These are phyloP conservation scores for Papilionanthe hybrid DNA, from an alignment of 116 monocot genomes.

Conservation along the genomic window DNA sequence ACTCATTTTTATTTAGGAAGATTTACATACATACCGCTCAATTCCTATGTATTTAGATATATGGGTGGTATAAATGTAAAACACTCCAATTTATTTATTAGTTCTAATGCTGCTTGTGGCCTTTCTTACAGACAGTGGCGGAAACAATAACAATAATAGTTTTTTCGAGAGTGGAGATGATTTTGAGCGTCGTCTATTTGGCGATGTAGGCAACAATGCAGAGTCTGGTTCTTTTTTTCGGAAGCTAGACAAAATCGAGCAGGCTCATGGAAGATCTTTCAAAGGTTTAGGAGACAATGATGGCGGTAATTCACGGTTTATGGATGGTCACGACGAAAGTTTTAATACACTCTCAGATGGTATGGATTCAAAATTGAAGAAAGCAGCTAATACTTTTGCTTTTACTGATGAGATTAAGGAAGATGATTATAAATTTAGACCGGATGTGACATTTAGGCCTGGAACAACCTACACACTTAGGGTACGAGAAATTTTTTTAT, in stretches of 20 bases:
- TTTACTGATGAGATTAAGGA: conserved; percentile 8
- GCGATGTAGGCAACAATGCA: background rate
- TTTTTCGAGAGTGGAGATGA: conserved; percentile 9
- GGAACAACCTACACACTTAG: conserved; percentile 9
- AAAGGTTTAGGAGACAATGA: background rate
- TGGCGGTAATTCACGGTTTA: background rate
- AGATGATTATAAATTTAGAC: conserved; percentile 17
- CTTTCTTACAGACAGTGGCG: background rate
- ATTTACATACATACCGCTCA: no score
- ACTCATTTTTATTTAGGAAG: background rate
- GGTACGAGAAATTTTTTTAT: conserved; percentile 2
- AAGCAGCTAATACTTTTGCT: conserved; percentile 7
- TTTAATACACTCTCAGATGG: conserved; percentile 20
- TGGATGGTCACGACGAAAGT: background rate
- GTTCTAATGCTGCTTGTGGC: background rate
- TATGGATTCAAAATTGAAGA: conserved; percentile 20
- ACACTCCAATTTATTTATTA: background rate
- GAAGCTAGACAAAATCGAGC: conserved; percentile 15
- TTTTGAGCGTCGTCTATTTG: conserved; percentile 16
- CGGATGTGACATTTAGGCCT: conserved; percentile 10
- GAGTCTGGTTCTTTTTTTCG: conserved; percentile 4
- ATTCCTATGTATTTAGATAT: no score
- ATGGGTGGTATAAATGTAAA: no score
- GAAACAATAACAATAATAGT: background rate
- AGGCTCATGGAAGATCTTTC: conserved; percentile 9